Evolutionary conservation across 345 rosid genomes (phyloP), one percentile per base, ranked within the genome.

Genomic region (Salix viminalis): DNA sequence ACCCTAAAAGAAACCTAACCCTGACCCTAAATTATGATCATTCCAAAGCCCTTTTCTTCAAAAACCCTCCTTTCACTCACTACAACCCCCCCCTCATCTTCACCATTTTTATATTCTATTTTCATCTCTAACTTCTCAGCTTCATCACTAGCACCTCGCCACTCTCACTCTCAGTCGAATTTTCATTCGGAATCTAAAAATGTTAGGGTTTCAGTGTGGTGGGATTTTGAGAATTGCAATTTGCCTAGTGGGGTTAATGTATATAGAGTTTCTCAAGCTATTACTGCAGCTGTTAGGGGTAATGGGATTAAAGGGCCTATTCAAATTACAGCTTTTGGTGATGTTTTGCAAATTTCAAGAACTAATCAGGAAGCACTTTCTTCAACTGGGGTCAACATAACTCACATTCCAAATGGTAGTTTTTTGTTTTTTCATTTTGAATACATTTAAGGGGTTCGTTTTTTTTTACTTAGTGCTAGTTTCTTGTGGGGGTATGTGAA

Each of bases 181-280:
- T 78, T 54, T 24, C 74, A 54, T 12, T 44, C 32, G 28, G 90
- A 80, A 58, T 84, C 90, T 2, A 81, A 88, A 42, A 77, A 69
- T 32, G 89, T 95, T 46, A 82, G 85, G 86, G 93, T 95, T 37
- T 84, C 86, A 6, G 99, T 96, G 12, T 93, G 99, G 98, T 96
- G 97, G 97, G 97, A 93, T 83, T 92, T 96, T 79, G 99, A 93
- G 92, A 96, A 92, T 75, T 95, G 98, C 76, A 11, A 70, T 77
- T 26, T 87, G 39, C 96, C 96, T 32, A 78, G 77, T 1, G 94
- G 91, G 24, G 87, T 74, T 16, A 93, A 93, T 71, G 94, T 85
- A 5, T 87, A 81, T 78, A 91, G 77, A 79, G 86, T 93, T 32
- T 79, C 91, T 26, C 88, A 78, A 21, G 9, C 66, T 66, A 91